phyloP scores from a whole-genome alignment of 2,329 filamentous ascomycete genomes.

The Ilyonectria destructans region DNA sequence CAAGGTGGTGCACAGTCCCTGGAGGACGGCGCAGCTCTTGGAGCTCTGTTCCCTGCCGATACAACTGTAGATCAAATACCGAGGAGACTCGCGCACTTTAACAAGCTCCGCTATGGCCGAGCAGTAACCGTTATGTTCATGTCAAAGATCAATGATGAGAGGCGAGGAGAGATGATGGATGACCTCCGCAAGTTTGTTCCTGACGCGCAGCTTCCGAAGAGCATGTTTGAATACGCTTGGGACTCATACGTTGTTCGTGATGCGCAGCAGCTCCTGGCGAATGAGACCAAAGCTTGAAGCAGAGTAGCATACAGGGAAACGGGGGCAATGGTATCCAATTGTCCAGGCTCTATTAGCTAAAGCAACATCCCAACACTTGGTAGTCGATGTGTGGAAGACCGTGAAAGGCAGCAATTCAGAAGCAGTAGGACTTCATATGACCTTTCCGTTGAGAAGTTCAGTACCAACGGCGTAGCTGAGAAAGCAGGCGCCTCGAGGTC shows the following conservation, averaged over 20 bases:
- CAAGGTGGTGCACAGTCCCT: constrained; percentile 33
- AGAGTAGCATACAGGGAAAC: too few relatives aligned
- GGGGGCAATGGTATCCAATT: too few relatives aligned
- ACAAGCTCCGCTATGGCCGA: constrained; percentile 18
- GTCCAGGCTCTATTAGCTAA: too few relatives aligned
- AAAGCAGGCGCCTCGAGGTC: too few relatives aligned
- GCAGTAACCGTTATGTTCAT: constrained; percentile 20
- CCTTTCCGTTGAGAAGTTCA: too few relatives aligned
- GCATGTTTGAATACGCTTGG: constrained; percentile 18
- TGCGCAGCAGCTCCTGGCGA: neutral
- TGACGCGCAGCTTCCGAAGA: neutral
- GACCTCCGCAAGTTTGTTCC: constrained; percentile 8
- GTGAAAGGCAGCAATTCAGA: too few relatives aligned
- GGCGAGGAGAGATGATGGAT: constrained; percentile 21
- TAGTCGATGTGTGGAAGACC: too few relatives aligned
- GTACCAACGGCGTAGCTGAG: too few relatives aligned
- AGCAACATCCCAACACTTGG: too few relatives aligned
- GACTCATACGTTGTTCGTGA: constrained; percentile 2
- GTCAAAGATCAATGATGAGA: constrained; percentile 10
- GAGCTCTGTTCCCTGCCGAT: constrained; percentile 8
- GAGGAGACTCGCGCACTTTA: constrained; percentile 1
- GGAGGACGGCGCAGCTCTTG: constrained; percentile 32
- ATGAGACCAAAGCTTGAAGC: neutral
- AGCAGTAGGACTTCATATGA: too few relatives aligned
- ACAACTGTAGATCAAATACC: constrained; percentile 17